Base-by-base conservation (phyloP, 2,329 filamentous ascomycete genomes). In the Diatrype stigma region DNA sequence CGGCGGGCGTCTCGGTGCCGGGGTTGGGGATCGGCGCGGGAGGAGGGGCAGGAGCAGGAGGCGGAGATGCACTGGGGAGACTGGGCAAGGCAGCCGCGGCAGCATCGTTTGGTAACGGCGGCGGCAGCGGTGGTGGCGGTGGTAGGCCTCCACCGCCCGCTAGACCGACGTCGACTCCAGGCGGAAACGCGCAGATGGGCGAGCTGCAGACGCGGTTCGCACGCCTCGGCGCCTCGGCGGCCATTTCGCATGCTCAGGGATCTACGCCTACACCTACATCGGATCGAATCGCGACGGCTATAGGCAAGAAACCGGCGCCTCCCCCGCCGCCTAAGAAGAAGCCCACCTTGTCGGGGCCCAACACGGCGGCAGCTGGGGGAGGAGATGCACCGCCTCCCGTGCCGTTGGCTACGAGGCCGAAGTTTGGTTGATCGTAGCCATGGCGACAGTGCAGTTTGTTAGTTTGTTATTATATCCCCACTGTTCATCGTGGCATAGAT, bases 1-100 rank as follows among this genome's bases (percentile, higher is more conserved):
- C 83, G 35, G 85, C 89, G 1, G 91, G 91, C 1, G 77, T 96
- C 6, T 88, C 85, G 0, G 89, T 96, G 0, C 86, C 90, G 0
- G 87, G 80, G 0, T 74, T 96, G 3, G 87, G 87, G 5, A 95
- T 96, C 54, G 85, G 63, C 11, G 54, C 51, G 11, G 42, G 83
- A 61, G 59, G 64, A 56, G 40, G 40, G 16, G 40, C 40, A 4
- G 3, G 66, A 46, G 28, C 53, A 65, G 17, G 28, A 59, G 51
- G 83, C 62, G 59, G 64, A 56, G 40, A 19, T 14, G 40, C 21
- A 6, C 3, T 66, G 45, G 28, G 53, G 64, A 17, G 28, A 58
- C 51, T 48, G 59, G 32, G 48, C 50, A 60, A 63, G 59, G 56
- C 46, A 45, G 61, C 56, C 32, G 55, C 56, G 42, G 59, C 50